Base-by-base conservation (phyloP, 805 yeast genomes). In the Spathaspora boniae region DNA sequence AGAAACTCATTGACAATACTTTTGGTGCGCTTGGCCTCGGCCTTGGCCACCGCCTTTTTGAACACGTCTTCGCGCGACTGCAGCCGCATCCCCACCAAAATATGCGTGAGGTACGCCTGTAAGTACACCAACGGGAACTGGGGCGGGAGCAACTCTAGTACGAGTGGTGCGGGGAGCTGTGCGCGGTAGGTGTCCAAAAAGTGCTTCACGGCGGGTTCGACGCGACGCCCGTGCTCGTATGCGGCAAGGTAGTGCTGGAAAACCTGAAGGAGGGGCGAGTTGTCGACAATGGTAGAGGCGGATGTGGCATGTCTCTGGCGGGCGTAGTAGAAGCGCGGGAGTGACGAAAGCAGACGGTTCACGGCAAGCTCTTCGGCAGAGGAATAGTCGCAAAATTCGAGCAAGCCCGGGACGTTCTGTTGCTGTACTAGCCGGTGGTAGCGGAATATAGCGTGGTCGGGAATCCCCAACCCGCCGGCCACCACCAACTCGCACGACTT, bases 361-460 rank as follows among this genome's bases (percentile, higher is more conserved):
- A 58, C 21, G 0, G 60, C 62, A 28, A 47, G 43, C 33, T 46
- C 49, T 31, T 67, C 72, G 3, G 70, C 69, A 4, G 56, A 40
- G 5, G 60, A 51, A 39, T 40, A 63, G 38, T 67, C 72, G 6
- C 49, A 41, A 9, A 45, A 41, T 1, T 19, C 35, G 7, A 38
- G 29, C 17, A 38, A 22, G 6, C 31, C 26, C 14, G 20, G 4
- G 8, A 41, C 19, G 4, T 26, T 15, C 20, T 35, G 26, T 2
- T 19, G 9, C 11, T 16, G 12, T n/a, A 33, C 9, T 2, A 33
- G 21, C 8, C 17, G 16, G 20, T 38, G 42, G 23, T 34, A 38
- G n/a, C 23, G 15, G 22, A 38, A 34, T 15, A 32, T 15, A 12
- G 20, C 25, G 27, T 32, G 36, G n/a, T 23, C 33, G 17, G 36